Base-by-base conservation (phyloP, 2,329 filamentous ascomycete species). In the Aspergillus candidus region DNA sequence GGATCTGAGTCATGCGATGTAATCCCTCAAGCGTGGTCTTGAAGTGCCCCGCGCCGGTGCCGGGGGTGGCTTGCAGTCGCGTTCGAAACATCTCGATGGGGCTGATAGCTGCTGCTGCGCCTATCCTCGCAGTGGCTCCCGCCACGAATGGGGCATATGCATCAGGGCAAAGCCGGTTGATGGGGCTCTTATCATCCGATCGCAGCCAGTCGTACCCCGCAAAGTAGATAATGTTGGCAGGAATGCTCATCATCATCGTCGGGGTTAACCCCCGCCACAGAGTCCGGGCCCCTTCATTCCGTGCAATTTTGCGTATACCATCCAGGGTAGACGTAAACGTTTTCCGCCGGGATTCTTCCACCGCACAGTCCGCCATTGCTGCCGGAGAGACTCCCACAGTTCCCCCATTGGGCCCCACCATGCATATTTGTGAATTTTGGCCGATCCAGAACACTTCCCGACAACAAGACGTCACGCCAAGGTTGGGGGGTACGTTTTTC, bases 211-310 rank as follows among this genome's bases (percentile, higher is more conserved):
- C 93, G 67, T 98, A 98, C 32, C 93, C 93, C 11, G 93, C 94
- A 60, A 97, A 96, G 69, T 98, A 98, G 53, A 98, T 97, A 54
- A 98, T 93, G 63, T 98, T 98, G 18, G 83, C 88, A 0, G 93
- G 93, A 5, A 98, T 79, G 0, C 89, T 83, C 93, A 98, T 98
- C 52, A 89, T 78, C 15, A 98, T 72, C 0, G 93, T 98, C 0
- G 93, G 91, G n/a, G 87, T 94, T 4, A 98, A 72, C 0, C 93
- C 93, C 49, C 93, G 80, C 91, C 93, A 98, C 31, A 98, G 70
- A 2, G 90, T 93, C 18, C 79, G 78, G 11, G 89, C 61, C 1
- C 93, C 93, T 70, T 98, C 93, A 62, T 97, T 89, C 38, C 88
- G 82, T 12, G 93, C 89, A 58, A 98, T 98, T 72, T 98, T 98